These are phyloP conservation scores for Polysphondylium violaceum DNA, from an alignment of 78 protist species.

Conservation along the genomic window DNA sequence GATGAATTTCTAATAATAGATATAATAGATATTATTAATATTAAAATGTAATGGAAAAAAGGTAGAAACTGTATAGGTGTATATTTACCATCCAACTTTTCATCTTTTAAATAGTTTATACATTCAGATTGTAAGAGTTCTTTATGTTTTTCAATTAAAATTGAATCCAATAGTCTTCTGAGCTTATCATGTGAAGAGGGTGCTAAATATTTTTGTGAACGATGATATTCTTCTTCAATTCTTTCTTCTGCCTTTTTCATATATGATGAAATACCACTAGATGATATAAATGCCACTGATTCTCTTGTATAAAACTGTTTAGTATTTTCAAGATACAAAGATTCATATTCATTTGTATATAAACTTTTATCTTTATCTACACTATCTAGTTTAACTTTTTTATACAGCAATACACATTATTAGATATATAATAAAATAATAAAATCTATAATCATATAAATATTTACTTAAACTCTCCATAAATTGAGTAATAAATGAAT, in stretches of 20 bases:
- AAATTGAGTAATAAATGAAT: conserved; percentile 35
- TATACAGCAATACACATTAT: too few species aligned
- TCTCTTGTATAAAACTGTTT: conserved; percentile 79
- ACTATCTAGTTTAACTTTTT: conserved; percentile 74
- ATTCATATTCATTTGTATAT: conserved; percentile 71
- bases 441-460: background rate
- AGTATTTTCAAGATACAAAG: conserved; percentile 50
- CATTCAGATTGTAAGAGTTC: conserved; percentile 79
- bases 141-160: conserved; percentile 66
- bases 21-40: background rate
- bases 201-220: conserved; percentile 58
- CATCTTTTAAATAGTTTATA: conserved; percentile 78
- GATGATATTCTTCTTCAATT: conserved; percentile 68
- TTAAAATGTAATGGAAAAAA: background rate
- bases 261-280: conserved; percentile 58
- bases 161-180: conserved; percentile 38
- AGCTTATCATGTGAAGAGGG: conserved; percentile 41
- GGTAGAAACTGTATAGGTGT: background rate
- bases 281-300: conserved; percentile 45
- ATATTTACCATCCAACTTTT: conserved; percentile 57
- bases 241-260: conserved; percentile 81
- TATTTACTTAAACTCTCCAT: conserved; percentile 61
- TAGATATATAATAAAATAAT: too few species aligned
- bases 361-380: conserved; percentile 61
- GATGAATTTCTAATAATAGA: conserved; percentile 77